Conservation (phyloP, 305 asterid species). For the Solanum hybrid region DNA sequence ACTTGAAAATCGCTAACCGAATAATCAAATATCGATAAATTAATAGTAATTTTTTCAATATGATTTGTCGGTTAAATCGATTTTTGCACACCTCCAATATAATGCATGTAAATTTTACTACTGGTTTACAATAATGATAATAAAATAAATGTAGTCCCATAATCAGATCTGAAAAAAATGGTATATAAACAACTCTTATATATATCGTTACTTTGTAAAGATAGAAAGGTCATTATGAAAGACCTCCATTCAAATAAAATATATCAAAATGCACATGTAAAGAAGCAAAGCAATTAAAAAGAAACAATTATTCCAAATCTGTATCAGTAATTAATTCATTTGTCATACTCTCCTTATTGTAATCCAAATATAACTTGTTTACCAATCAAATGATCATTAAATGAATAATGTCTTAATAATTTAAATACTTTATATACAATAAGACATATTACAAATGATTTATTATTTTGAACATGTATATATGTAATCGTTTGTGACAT, state of each 20-base stretch:
- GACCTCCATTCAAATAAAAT: too few relatives aligned
- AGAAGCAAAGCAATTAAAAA: not conserved
- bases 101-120: too few relatives aligned
- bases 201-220: too few relatives aligned
- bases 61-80: not conserved
- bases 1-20: not conserved
- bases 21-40: not conserved
- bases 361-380: not conserved
- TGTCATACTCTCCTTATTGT: not conserved
- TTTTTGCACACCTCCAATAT: accelerated
- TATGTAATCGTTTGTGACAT: not conserved
- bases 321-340: not conserved
- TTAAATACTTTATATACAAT: too few relatives aligned
- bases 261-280: too few relatives aligned
- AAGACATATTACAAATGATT: too few relatives aligned
- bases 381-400: not conserved
- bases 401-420: not conserved
- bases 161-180: accelerated
- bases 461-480: too few relatives aligned
- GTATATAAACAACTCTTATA: too few relatives aligned
- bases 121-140: too few relatives aligned
- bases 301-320: too few relatives aligned
- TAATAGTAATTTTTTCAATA: not conserved
- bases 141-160: too few relatives aligned
- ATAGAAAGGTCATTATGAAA: too few relatives aligned